phyloP scores from a whole-genome alignment of 164 flowering plant species.

The Houttuynia cordata region DNA sequence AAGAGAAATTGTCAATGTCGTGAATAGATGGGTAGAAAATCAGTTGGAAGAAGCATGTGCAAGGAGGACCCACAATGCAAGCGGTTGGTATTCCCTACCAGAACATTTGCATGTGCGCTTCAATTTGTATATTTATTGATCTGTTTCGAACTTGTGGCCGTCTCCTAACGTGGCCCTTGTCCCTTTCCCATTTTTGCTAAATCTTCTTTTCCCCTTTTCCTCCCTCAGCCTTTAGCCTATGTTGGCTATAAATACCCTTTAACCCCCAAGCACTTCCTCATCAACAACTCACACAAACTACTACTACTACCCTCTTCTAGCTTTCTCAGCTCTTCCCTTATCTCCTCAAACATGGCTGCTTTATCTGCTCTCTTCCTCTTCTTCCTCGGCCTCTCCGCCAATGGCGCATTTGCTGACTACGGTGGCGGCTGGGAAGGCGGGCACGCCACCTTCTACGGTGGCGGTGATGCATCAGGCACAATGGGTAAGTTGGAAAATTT shows the following conservation, averaged over 20 bases:
- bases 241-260: not conserved
- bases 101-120: conserved; percentile 49
- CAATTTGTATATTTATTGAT: conserved; percentile 6
- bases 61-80: conserved; percentile 13
- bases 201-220: too few species aligned
- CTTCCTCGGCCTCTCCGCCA: conserved; percentile 1
- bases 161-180: conserved; percentile 4
- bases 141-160: conserved; percentile 5
- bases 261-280: not conserved
- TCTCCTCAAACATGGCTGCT: conserved; percentile 10
- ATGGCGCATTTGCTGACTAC: conserved; percentile 5
- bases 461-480: conserved; percentile 35
- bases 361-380: not conserved
- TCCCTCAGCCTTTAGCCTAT: not conserved
- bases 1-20: not conserved
- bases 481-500: conserved; percentile 17
- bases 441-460: conserved; percentile 39
- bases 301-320: not conserved
- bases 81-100: conserved; percentile 24
- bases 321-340: not conserved
- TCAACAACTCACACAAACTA: not conserved
- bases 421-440: conserved; percentile 22
- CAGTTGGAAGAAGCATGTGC: conserved; percentile 28
- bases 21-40: not conserved
- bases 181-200: not conserved